Base-by-base conservation (phyloP, 2,329 filamentous ascomycete species). In the Exophiala oligosperma region DNA sequence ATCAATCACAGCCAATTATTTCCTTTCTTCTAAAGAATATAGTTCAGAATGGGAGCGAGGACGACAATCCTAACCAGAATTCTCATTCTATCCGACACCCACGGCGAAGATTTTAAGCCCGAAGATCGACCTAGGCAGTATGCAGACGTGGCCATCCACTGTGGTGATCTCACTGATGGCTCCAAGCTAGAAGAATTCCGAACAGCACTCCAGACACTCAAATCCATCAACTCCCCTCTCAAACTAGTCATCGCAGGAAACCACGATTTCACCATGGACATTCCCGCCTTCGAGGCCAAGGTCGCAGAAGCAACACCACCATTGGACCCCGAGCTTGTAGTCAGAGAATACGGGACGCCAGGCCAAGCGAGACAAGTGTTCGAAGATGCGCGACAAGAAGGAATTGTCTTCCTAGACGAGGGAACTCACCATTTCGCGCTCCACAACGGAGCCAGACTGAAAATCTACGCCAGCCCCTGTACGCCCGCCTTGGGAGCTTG, bases 191-290 rank as follows among this genome's bases (percentile, higher is more conserved):
- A 64, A 1, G 80, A 83, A 59, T 77, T 76, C 43, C 66, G 63
- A 9, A 64, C 65, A 0, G 73, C 79, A 0, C 70, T 84, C 8
- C 57, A 70, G n/a, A 67, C 78, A 38, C 70, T 85, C 3, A 66
- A 73, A 3, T 52, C 57, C 1, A 66, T 82, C n/a, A 62, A 74
- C 4, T 79, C 81, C 1, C 77, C 79, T 0, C 70, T 84, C 5
- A 84, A 83, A 61, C 71, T 84, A 2, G 74, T 78, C 44, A 83
- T 85, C 58, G 75, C 81, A 1, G 81, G 82, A 1, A 84, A 84
- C 58, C 81, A 84, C 63, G 81, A 85, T 63, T 74, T 76, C 48
- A 77, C 72, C 3, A 59, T 76, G 41, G 75, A 81, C 56, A 64
- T 63, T 2, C 62, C 64, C 0, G 65, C 65, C 0, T 83, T 79